phyloP scores from a whole-genome alignment of 768 basidiomycete species.

The Lactifluus pinguis region DNA sequence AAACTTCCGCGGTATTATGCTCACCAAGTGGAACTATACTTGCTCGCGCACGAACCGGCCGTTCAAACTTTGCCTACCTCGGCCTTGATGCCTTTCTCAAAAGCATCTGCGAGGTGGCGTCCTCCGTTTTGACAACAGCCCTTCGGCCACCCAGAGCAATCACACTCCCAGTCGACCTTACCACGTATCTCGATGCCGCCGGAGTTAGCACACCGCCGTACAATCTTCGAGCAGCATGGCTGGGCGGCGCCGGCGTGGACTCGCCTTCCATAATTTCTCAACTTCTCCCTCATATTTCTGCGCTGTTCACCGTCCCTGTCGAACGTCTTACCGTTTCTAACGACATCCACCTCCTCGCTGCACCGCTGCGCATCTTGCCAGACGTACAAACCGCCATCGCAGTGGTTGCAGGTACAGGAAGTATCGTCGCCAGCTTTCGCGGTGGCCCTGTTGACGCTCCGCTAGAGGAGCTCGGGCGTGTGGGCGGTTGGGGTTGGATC shows the following conservation, averaged over 20 bases:
- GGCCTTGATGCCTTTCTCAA: conserved; percentile 49
- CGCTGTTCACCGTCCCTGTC: conserved; percentile 47
- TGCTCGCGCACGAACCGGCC: conserved; percentile 61
- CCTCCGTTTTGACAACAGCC: conserved; percentile 36
- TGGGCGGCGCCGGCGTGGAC: conserved; percentile 78
- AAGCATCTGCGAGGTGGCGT: conserved; percentile 44
- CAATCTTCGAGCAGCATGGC: conserved; percentile 66
- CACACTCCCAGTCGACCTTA: conserved; percentile 4
- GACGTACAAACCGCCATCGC: conserved; percentile 58
- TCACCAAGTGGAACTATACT: conserved; percentile 49
- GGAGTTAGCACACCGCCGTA: conserved; percentile 6
- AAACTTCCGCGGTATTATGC: conserved; percentile 70
- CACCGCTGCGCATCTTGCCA: conserved; percentile 55
- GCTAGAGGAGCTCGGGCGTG: conserved; percentile 8
- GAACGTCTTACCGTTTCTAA: conserved; percentile 57
- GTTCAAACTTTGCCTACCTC: conserved; percentile 82
- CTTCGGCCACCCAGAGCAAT: not conserved
- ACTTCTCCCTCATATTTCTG: conserved; percentile 45
- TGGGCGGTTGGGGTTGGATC: conserved; percentile 15
- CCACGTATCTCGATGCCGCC: not conserved
- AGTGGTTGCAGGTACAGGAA: conserved; percentile 77
- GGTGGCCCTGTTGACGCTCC: conserved; percentile 21
- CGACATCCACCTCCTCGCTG: conserved; percentile 78
- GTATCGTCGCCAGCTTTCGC: conserved; percentile 60
- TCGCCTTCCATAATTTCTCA: conserved; percentile 52